Evolutionary conservation across 352 stramenopile genomes (phyloP).

Genomic region (Globisporangium rhizosaccharum): DNA sequence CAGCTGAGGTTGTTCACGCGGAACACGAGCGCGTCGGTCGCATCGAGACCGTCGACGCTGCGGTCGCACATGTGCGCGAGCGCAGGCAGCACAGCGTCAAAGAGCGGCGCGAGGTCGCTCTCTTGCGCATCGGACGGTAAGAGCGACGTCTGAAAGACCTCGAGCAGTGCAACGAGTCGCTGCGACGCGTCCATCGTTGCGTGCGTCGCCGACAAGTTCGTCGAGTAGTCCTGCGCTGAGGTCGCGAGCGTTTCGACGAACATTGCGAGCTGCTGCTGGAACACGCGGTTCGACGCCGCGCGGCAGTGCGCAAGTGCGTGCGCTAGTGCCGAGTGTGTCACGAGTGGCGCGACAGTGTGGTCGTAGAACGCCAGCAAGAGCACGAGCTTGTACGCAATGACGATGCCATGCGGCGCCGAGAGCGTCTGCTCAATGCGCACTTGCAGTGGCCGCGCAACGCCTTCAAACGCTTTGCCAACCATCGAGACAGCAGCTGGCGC

Average conservation of each 20-base stretch:
- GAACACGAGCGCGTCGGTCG: constrained; percentile 57
- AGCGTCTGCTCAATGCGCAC: constrained; percentile 67
- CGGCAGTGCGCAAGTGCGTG: constrained; percentile 33
- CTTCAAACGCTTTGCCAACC: constrained; percentile 55
- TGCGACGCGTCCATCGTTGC: constrained; percentile 51
- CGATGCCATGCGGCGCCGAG: constrained; percentile 38
- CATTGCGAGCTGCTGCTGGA: constrained; percentile 47
- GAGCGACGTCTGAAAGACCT: constrained; percentile 56
- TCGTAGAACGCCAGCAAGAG: constrained; percentile 68
- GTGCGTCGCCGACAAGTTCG: constrained; percentile 52
- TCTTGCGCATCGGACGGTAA: constrained; percentile 47
- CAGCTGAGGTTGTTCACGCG: constrained; percentile 73
- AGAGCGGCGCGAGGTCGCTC: constrained; percentile 41
- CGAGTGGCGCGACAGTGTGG: constrained; percentile 44
- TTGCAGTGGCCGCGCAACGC: constrained; percentile 49
- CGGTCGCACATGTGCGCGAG: constrained; percentile 47
- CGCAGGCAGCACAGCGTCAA: constrained; percentile 43
- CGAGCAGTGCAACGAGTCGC: constrained; percentile 44
- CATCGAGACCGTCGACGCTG: constrained; percentile 28
- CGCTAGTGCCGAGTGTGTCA: constrained; percentile 28
- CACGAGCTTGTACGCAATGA: constrained; percentile 60
- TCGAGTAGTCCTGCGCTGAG: constrained; percentile 52
- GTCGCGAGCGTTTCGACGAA: constrained; percentile 39
- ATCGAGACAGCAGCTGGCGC: constrained; percentile 26
- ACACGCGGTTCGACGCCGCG: constrained; percentile 33